Conservation (phyloP, 768 basidiomycete species). For the Termitomyces sp. region DNA sequence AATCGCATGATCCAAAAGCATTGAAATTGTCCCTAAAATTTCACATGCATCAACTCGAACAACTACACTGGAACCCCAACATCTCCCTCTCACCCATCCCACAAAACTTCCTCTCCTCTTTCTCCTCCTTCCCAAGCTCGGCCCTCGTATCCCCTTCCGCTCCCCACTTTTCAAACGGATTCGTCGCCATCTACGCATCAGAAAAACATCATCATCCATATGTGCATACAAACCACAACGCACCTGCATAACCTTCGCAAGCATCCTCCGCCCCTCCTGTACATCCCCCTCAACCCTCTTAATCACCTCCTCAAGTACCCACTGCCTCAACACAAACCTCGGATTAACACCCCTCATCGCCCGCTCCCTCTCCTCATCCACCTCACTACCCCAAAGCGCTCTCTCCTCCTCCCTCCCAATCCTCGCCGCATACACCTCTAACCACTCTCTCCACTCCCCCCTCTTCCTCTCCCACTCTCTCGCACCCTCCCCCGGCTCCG, state of each 20-base stretch:
- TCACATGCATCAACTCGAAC: constrained; percentile 54
- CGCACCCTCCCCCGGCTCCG: constrained; percentile 29
- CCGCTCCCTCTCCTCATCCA: constrained; percentile 39
- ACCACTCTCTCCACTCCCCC: constrained; percentile 56
- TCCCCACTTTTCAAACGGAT: constrained; percentile 86
- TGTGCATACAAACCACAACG: constrained; percentile 19
- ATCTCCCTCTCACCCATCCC: constrained; percentile 68
- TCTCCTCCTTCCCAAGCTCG: constrained; percentile 51
- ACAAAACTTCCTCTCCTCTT: constrained; percentile 72
- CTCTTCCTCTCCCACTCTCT: constrained; percentile 37
- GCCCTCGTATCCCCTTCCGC: constrained; percentile 44
- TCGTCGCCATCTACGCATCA: constrained; percentile 69
- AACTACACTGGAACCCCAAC: constrained; percentile 92
- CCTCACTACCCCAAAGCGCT: constrained; percentile 33
- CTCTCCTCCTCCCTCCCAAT: constrained; percentile 41
- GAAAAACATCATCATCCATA: background rate
- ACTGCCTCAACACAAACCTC: constrained; percentile 89
- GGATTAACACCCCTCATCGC: constrained; percentile 70
- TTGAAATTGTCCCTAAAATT: background rate
- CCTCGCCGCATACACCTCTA: constrained; percentile 53
- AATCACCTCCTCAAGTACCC: constrained; percentile 95
- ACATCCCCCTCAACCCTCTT: constrained; percentile 61
- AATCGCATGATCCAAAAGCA: constrained; percentile 25
- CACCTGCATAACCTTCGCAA: constrained; percentile 82
- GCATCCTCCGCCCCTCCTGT: constrained; percentile 53